Conservation (phyloP, 2,329 filamentous ascomycete genomes). For the Fusarium sp. region DNA sequence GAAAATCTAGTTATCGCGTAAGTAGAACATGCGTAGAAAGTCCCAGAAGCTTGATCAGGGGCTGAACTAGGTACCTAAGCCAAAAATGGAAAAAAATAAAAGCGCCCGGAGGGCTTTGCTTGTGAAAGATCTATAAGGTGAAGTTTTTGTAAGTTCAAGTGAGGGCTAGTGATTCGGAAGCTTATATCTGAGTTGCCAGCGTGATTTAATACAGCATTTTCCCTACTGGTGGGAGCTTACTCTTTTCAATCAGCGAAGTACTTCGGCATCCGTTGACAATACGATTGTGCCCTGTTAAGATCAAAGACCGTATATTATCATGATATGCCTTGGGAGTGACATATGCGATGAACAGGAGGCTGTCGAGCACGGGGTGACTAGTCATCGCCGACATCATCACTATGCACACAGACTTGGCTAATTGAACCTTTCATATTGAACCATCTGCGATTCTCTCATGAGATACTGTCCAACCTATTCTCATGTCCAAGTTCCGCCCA, state of each 20-base stretch:
- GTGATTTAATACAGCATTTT: not conserved
- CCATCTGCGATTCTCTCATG: conserved; percentile 29
- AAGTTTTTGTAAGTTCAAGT: not conserved
- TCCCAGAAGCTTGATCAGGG: not conserved
- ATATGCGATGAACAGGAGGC: no score
- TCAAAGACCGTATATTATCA: not conserved
- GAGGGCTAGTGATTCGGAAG: not conserved
- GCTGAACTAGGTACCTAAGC: not conserved
- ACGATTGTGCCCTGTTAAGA: not conserved
- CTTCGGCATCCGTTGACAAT: not conserved
- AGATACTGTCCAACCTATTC: conserved; percentile 1
- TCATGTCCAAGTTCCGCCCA: conserved; percentile 6
- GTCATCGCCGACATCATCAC: not conserved
- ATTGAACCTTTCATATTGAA: not conserved
- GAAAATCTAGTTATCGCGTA: conserved; percentile 65
- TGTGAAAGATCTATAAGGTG: not conserved
- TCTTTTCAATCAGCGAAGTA: not conserved
- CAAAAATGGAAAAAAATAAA: not conserved
- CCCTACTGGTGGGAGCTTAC: not conserved
- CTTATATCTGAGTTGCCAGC: not conserved
- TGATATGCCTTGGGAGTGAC: not conserved
- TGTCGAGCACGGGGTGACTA: not conserved
- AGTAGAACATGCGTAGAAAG: not conserved
- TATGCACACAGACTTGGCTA: not conserved
- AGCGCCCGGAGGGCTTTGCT: no score